Percentiles rank a stretch among this genome's conserved stretches.
These are phyloP conservation scores for Chimonanthus salicifolius DNA, from an alignment of 164 flowering plant genomes.

Conservation along the genomic window DNA sequence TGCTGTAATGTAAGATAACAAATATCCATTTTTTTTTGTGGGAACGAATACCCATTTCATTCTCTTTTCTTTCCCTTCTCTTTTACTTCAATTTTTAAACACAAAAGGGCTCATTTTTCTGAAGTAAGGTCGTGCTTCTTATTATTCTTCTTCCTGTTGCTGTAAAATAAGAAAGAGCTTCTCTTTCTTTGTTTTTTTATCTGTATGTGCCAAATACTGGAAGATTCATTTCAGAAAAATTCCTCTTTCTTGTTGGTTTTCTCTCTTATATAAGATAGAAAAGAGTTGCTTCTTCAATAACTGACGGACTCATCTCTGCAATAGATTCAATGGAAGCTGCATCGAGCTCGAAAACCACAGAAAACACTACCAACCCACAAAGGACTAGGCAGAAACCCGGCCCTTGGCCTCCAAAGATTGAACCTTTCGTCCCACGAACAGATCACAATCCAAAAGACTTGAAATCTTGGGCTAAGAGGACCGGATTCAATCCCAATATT, in stretches of 20 bases:
- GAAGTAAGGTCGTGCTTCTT: too few relatives aligned
- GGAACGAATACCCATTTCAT: neutral
- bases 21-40: neutral
- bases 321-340: slow-evolving; percentile 53
- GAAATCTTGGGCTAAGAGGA: slow-evolving; percentile 88
- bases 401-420: slow-evolving; percentile 40
- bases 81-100: neutral
- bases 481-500: slow-evolving; percentile 70
- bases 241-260: neutral
- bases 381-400: slow-evolving; percentile 29
- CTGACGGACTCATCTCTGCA: slow-evolving; percentile 14
- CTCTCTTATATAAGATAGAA: neutral
- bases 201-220: neutral
- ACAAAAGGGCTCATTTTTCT: too few relatives aligned
- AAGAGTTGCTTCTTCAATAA: neutral
- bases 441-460: slow-evolving; percentile 71
- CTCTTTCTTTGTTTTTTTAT: neutral
- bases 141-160: too few relatives aligned
- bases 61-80: neutral
- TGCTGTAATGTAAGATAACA: neutral
- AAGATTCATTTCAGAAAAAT: neutral
- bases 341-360: slow-evolving; percentile 42
- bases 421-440: slow-evolving; percentile 59
- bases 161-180: neutral
- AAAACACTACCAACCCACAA: slow-evolving; percentile 15